A percentile compares a stretch with the other conserved stretches of the same genome.
phyloP scores from a whole-genome alignment of 2,329 filamentous ascomycete species.

The Fusarium miscanthi region DNA sequence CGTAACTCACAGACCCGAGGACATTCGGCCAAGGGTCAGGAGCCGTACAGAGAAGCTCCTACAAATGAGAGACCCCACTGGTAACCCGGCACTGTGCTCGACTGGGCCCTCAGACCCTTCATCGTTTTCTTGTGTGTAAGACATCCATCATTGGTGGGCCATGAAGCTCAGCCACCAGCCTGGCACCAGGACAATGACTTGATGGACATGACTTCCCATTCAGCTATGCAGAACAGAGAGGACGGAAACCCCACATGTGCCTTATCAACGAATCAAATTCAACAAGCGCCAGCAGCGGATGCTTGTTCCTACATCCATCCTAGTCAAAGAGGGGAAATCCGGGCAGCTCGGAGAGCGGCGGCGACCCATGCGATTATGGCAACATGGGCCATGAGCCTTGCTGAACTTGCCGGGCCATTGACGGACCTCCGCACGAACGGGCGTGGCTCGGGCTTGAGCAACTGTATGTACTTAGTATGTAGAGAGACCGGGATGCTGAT shows the following conservation, averaged over 20 bases:
- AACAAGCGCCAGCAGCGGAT: conserved; percentile 29
- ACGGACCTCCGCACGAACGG: conserved; percentile 42
- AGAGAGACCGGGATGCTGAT: conserved; percentile 36
- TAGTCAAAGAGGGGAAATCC: conserved; percentile 34
- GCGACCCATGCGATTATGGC: conserved; percentile 29
- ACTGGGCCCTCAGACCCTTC: conserved; percentile 20
- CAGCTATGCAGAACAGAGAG: conserved; percentile 9
- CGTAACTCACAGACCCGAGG: conserved; percentile 38
- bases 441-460: conserved; percentile 39
- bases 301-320: conserved; percentile 36
- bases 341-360: conserved; percentile 37
- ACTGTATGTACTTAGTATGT: conserved; percentile 14
- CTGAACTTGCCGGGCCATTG: conserved; percentile 21
- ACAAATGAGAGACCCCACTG: conserved; percentile 26
- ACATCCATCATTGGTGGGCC: conserved; percentile 33
- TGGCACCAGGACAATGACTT: conserved; percentile 14
- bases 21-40: conserved; percentile 34
- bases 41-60: conserved; percentile 24
- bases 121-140: conserved; percentile 36
- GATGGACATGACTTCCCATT: conserved; percentile 1
- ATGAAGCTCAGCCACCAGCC: conserved; percentile 29
- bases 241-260: conserved; percentile 6
- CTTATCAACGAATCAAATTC: conserved; percentile 19
- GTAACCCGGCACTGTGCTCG: conserved; percentile 43
- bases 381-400: conserved; percentile 11